Conservation (phyloP, 768 basidiomycete species). For the Atractiella rhizophila region DNA sequence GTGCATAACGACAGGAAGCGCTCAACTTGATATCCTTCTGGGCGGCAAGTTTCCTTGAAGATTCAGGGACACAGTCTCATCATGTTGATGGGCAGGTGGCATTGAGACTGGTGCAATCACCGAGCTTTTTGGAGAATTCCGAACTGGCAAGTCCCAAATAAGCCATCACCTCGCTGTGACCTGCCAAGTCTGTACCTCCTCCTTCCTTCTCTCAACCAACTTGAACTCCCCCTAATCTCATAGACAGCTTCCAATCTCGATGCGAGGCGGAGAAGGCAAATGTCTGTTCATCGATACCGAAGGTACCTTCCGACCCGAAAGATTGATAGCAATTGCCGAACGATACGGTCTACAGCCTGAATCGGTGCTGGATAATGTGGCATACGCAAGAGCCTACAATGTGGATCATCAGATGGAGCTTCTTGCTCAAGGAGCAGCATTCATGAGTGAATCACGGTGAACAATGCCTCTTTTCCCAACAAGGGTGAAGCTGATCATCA, state of each 20-base stretch:
- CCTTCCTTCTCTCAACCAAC: not conserved
- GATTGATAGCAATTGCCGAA: constrained; percentile 80
- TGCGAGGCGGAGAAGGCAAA: constrained; percentile 98
- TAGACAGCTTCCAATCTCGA: constrained; percentile 50
- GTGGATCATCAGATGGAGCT: constrained; percentile 87
- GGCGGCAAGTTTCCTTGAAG: constrained; percentile 37
- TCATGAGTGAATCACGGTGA: constrained; percentile 96
- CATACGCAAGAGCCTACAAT: constrained; percentile 94
- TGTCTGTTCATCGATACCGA: constrained; percentile 98
- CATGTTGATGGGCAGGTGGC: constrained; percentile 33
- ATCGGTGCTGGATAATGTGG: constrained; percentile 92
- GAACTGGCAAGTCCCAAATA: constrained; percentile 92
- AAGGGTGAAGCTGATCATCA: not conserved
- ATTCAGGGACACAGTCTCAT: not conserved
- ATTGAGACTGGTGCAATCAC: constrained; percentile 97
- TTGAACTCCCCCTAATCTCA: not conserved
- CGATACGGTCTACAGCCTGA: constrained; percentile 91
- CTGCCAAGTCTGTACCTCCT: constrained; percentile 38
- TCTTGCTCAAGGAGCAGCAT: constrained; percentile 73
- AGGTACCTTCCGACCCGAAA: constrained; percentile 90
- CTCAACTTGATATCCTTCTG: constrained; percentile 77
- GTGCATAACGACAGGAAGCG: constrained; percentile 86
- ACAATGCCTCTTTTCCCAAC: not conserved
- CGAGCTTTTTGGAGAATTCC: constrained; percentile 91
- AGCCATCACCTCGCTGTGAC: constrained; percentile 96